A percentile compares a stretch with the other conserved stretches of the same genome.
These are phyloP conservation scores for Nitzschia putrida DNA, from an alignment of 108 stramenopile species.

Conservation along the genomic window DNA sequence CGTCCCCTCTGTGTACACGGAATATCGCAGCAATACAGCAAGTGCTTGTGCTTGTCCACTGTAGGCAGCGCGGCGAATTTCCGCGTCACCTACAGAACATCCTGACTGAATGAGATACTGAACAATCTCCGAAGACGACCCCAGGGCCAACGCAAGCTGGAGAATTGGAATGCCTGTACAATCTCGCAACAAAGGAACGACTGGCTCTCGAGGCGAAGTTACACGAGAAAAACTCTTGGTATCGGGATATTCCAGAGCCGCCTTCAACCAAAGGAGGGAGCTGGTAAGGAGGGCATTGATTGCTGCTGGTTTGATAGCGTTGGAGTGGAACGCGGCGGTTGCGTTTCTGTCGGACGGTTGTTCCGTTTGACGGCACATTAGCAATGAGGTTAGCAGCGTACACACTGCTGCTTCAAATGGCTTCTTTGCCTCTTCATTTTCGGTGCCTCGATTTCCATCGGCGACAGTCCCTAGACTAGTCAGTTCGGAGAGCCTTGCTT, in stretches of 20 bases:
- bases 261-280: slow-evolving; percentile 41
- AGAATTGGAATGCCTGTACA: slow-evolving; percentile 47
- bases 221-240: neutral
- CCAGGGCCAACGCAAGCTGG: slow-evolving; percentile 42
- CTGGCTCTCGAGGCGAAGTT: neutral
- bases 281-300: slow-evolving; percentile 35
- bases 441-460: no score
- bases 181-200: slow-evolving; percentile 10
- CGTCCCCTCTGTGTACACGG: slow-evolving; percentile 32
- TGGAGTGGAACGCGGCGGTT: no score
- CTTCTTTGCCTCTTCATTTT: no score
- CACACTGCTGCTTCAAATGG: no score
- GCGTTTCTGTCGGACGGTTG: no score
- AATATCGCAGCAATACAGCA: slow-evolving; percentile 33
- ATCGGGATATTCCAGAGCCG: neutral
- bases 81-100: slow-evolving; percentile 23
- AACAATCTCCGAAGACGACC: slow-evolving; percentile 34
- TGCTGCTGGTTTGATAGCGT: slow-evolving; percentile 12
- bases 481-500: no score
- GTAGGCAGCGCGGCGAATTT: slow-evolving; percentile 34
- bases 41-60: slow-evolving; percentile 33
- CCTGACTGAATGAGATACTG: slow-evolving; percentile 36
- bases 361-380: no score
- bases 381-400: no score
- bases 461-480: no score